Evolutionary conservation across 352 stramenopile species (phyloP), one percentile per base, ranked within the genome.

Genomic region (Pythium oligandrum): DNA sequence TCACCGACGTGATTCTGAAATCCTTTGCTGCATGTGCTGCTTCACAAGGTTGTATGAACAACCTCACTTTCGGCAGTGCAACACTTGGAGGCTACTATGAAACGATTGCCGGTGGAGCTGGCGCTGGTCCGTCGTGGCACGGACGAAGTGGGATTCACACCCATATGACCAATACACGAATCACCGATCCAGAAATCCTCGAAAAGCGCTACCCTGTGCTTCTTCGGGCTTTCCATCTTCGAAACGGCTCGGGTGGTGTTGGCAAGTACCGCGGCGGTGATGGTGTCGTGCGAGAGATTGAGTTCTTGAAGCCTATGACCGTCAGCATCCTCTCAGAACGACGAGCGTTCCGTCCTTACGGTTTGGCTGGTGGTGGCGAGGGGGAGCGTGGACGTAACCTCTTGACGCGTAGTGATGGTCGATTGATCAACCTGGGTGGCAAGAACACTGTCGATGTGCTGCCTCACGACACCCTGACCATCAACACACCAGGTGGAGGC

Each of bases 141-240:
- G 97, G 97, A 8, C 86, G 86, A 45, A 98, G 88, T 63, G 97
- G 96, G 6, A 95, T 99, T 44, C 97, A 99, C 71, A 99, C 96
- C 26, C 97, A 99, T 73, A 99, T 98, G 85, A 99, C 97, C 44
- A 99, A 99, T 81, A 99, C 97, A 17, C 87, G 97, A 17, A 99
- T 99, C 64, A 99, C 97, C 17, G 97, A 99, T 70, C 95, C 96
- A n/a, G 97, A 99, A 70, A 99, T 99, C 65, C 62, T 99, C 4
- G 97, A 99, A 72, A 93, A 97, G 56, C 77, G 96, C 2, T 99
- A 96, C 67, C 95, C 95, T 0, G 78, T 97, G 37, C 64, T 97
- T 30, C 66, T 98, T 38, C 70, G 75, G 17, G 83, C 75, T 6
- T 97, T 97, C 63, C 77, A 90, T 38, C 61, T 97, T 35, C 81